Percentiles rank a stretch among this genome's conserved stretches.
Conservation (phyloP, 805 yeast species). For the Candida easanensis region DNA sequence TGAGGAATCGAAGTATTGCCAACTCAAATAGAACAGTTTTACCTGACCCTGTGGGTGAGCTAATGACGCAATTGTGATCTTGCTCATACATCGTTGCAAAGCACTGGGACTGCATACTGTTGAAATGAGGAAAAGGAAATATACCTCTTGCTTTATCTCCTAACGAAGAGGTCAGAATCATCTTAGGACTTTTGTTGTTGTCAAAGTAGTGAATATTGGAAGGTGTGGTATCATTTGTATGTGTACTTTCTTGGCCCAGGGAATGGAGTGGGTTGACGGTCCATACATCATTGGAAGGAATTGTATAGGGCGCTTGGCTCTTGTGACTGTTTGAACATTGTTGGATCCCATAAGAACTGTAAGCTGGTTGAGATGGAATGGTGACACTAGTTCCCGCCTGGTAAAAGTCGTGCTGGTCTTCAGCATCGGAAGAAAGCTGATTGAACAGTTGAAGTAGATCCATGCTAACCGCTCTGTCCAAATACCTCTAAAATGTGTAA, state of each 20-base stretch:
- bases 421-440: neutral
- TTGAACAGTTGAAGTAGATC: neutral
- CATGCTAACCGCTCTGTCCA: neutral
- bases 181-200: neutral
- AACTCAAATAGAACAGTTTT: conserved; percentile 54
- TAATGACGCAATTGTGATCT: conserved; percentile 42
- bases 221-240: conserved; percentile 1
- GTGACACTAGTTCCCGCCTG: neutral
- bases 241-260: neutral
- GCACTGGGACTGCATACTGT: conserved; percentile 49
- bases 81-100: conserved; percentile 36
- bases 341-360: neutral
- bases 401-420: neutral
- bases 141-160: conserved; percentile 37
- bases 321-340: too few species aligned
- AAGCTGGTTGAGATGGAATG: neutral
- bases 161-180: conserved; percentile 24
- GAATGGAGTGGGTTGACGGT: neutral
- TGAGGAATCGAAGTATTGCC: conserved; percentile 41
- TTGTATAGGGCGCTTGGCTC: neutral
- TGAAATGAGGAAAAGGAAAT: conserved; percentile 38
- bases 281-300: neutral
- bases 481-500: too few species aligned
- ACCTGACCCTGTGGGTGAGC: conserved; percentile 61
- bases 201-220: conserved; percentile 15